Base-by-base conservation (phyloP, 345 rosid genomes). In the Hibiscus tridactylites region DNA sequence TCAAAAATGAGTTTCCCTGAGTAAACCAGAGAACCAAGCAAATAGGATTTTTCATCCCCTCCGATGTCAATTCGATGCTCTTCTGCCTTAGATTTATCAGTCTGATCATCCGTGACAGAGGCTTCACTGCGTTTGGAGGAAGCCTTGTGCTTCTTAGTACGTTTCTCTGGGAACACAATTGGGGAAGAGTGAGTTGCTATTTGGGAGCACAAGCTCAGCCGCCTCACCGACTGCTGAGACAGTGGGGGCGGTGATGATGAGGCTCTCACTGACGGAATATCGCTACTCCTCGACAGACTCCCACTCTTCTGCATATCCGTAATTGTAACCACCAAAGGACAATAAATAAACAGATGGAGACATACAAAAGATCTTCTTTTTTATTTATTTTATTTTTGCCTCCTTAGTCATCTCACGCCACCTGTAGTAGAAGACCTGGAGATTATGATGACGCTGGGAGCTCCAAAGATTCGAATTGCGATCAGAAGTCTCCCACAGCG, bases 41-140 rank as follows among this genome's bases (percentile, higher is more conserved):
- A 84, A 87, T 90, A 92, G 15, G 92, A 89, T 71, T 89, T 95
- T 75, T 92, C 99, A 75, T 95, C 97, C 5, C 93, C 97, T 60
- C 82, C 88, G 4, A 90, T 85, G 79, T 92, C 98, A 63, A 95
- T 88, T 73, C 88, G 65, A 65, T 79, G 90, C 75, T 94, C 95
- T 21, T 83, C 88, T 58, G 65, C 56, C 78, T 86, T 87, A 2
- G 82, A 73, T 67, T 86, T 82, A 62, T 83, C 79, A 68, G 78
- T 72, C 0, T 82, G 82, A 77, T 85, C 83, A 72, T 73, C 88
- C 17, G 21, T 6, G 4, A 52, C 54, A 21, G 75, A 74, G 11
- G 44, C 44, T 63, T 82, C 83, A 5, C 68, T 13, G 28, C 74
- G 83, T 68, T 79, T 85, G 3, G 91, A 84, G 50, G 90, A 79